Evolutionary conservation across 2,329 filamentous ascomycete genomes (phyloP), one percentile per base, ranked within the genome.

Genomic region (Zopfia rhizophila): DNA sequence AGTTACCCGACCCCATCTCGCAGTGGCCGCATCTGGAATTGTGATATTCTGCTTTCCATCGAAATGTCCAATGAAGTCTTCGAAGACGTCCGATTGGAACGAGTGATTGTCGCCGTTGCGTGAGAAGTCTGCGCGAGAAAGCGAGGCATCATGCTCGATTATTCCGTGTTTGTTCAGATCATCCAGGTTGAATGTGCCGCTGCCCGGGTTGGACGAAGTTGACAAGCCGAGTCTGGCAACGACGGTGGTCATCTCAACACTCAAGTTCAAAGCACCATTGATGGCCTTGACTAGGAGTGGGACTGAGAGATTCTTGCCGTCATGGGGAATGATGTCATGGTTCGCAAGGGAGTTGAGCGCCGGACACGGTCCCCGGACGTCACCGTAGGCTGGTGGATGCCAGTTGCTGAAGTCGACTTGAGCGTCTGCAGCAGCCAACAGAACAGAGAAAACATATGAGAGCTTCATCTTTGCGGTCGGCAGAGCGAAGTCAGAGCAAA

Each of bases 111-210:
- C 63, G 3, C 65, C 68, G 16, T 58, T 55, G 11, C 54, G 14
- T 32, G 61, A 56, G 13, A 51, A 44, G 36, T 65, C 62, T 30
- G 44, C 36, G 6, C 69, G 55, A 0, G 57, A 59, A 1, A 72
- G 55, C 6, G 61, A 67, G 17, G 53, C 68, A 39, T 74, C 71
- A 38, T 73, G 69, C 50, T 73, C 71, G 16, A 73, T 55, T 2
- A 54, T 50, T 23, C 63, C 58, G 54, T 72, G 70, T 18, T 56
- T 61, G n/a, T 56, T 54, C 1, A 72, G 42, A 32, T 72, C 60
- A 19, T 65, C 60, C 7, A 73, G 59, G 38, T 62, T 56, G 31
- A 72, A 61, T n/a, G 38, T 32, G 23, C 51, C 52, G 19, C 25
- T 35, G 12, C 27, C 23, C 5, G 60, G 54, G 27, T 59, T 37